Evolutionary conservation across 139 green algal genomes (phyloP), one percentile per base, ranked within the genome.

Genomic region (Desmodesmus armatus): DNA sequence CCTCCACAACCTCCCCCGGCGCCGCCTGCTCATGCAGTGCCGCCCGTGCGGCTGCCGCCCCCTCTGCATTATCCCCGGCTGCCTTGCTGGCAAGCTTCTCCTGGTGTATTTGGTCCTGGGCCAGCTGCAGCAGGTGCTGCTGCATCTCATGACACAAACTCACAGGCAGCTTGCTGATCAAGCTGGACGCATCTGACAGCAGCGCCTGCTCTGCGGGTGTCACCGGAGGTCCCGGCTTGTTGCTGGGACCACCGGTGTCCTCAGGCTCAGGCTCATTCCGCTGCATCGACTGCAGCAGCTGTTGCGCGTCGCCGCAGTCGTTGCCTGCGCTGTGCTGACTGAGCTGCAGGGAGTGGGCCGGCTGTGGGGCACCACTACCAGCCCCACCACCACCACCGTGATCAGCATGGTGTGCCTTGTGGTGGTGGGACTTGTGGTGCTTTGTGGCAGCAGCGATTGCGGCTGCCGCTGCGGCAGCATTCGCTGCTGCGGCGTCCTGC

Each of bases 111-210:
- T 82, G 76, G 41, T 84, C 78, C 41, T 84, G 43, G 0, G 78
- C 78, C 19, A 84, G 78, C 78, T 77, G 78, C 62, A 77, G 39
- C 41, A 84, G 78, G 41, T 84, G 78, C 63, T 84, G 78, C 39
- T 84, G 78, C 78, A 76, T 31, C 40, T 84, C 78, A 37, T 33
- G 19, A 9, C 78, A 41, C 62, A 84, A 43, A 27, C 43, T 15
- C 0, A 15, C 3, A 40, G 62, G 62, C 41, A 84, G 35, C 5
- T 11, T 41, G 37, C 35, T 44, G n/a, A 82, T 71, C 25, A 72
- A 47, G 11, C n/a, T 31, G 5, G 41, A 35, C n/a, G 40, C 55
- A n/a, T 82, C 76, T 3, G 23, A 15, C 37, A 82, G 37, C 76
- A 82, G 37, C n/a, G 17, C 7, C 55, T 55, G 53, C 76, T 82